These are phyloP conservation scores for Penicillium daleae DNA, from an alignment of 495 filamentous ascomycete species.

Conservation along the genomic window DNA sequence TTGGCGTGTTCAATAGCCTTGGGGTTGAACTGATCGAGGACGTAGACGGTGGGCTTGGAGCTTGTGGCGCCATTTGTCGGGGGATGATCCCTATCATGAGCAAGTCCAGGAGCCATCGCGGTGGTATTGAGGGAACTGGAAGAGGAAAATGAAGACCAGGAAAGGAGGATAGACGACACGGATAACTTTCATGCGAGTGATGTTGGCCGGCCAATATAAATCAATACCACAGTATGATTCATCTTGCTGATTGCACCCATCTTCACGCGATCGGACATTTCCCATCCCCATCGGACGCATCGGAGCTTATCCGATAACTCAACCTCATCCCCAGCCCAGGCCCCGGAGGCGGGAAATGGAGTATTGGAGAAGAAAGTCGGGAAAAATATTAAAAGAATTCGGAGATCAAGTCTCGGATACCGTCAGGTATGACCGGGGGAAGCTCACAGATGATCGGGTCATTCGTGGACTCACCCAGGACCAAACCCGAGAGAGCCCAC, in stretches of 20 bases:
- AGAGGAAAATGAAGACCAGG: not conserved
- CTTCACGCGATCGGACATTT: not conserved
- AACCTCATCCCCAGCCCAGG: not conserved
- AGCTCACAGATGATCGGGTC: conserved; percentile 21
- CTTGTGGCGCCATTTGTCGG: conserved; percentile 1
- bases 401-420: conserved; percentile 14
- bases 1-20: conserved; percentile 29
- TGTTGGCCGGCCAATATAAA: not conserved
- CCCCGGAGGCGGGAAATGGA: not conserved
- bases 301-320: not conserved
- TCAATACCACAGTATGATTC: not conserved
- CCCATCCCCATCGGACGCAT: not conserved
- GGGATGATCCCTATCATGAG: conserved; percentile 13
- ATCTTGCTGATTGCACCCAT: not conserved
- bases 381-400: not conserved
- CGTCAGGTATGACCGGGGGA: conserved; percentile 20
- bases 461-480: not conserved
- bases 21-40: conserved; percentile 29
- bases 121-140: not conserved
- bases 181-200: not conserved
- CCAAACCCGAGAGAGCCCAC: conserved; percentile 17
- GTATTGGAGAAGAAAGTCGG: not conserved
- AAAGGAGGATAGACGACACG: not conserved
- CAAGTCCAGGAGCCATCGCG: conserved; percentile 17
- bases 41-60: conserved; percentile 34